phyloP scores from a whole-genome alignment of 2,329 filamentous ascomycete species.

The Coniochaeta hoffmannii region DNA sequence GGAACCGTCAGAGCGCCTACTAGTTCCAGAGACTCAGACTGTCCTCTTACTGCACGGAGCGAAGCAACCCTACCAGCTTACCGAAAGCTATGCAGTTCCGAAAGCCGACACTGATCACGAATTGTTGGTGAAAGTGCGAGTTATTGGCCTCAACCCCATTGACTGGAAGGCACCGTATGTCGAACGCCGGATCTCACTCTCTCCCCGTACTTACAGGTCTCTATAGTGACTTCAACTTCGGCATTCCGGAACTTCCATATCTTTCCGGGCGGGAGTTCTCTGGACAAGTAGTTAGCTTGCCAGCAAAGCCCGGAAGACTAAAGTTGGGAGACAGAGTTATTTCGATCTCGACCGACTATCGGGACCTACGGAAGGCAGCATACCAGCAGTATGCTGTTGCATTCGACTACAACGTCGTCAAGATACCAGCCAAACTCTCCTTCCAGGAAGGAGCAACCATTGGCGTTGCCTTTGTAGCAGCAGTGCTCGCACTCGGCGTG shows the following conservation, averaged over 20 bases:
- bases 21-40: constrained; percentile 13
- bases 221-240: constrained; percentile 57
- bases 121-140: constrained; percentile 54
- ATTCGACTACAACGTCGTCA: constrained; percentile 56
- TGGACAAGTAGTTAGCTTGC: constrained; percentile 49
- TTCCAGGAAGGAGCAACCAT: constrained; percentile 52
- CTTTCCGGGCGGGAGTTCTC: constrained; percentile 64
- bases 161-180: constrained; percentile 68
- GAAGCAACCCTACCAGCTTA: constrained; percentile 20
- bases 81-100: constrained; percentile 20
- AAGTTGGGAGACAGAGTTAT: constrained; percentile 46
- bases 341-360: constrained; percentile 67
- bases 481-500: constrained; percentile 58
- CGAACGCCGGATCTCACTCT: too few relatives aligned
- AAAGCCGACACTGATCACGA: constrained; percentile 28
- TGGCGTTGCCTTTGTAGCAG: constrained; percentile 66
- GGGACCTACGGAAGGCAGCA: constrained; percentile 62
- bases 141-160: constrained; percentile 68
- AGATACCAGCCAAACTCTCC: constrained; percentile 46
- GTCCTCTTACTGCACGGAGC: constrained; percentile 22
- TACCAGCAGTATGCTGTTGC: constrained; percentile 65
- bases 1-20: neutral
- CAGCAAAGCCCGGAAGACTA: neutral
- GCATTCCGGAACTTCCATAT: constrained; percentile 59
- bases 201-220: neutral